Evolutionary conservation across 768 basidiomycete species (phyloP).

Genomic region (Mycena filopes): DNA sequence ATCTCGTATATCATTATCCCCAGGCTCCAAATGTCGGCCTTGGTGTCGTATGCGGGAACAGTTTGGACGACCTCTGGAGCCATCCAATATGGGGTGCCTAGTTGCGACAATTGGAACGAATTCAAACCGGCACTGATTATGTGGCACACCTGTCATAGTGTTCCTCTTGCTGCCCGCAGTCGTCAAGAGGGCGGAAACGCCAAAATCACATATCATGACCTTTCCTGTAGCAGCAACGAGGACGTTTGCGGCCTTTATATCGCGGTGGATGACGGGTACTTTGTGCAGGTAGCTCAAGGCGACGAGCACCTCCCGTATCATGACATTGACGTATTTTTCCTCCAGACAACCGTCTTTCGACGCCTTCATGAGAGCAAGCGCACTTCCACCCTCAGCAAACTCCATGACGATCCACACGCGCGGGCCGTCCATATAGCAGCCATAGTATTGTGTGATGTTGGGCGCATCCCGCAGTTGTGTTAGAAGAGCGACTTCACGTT

Average conservation of each 20-base stretch:
- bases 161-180: constrained; percentile 91
- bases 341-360: constrained; percentile 79
- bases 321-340: constrained; percentile 89
- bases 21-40: constrained; percentile 98
- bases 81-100: constrained; percentile 99
- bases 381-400: constrained; percentile 93
- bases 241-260: constrained; percentile 98
- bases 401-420: constrained; percentile 99
- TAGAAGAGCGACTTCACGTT: constrained; percentile 93
- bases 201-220: constrained; percentile 98
- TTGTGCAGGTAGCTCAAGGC: constrained; percentile 93
- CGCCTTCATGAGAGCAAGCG: constrained; percentile 92
- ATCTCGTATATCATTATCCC: constrained; percentile 98
- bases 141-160: constrained; percentile 72
- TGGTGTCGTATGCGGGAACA: constrained; percentile 93
- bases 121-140: not conserved
- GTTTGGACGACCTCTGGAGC: constrained; percentile 95
- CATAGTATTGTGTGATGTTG: constrained; percentile 95
- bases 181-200: constrained; percentile 92
- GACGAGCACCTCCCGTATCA: constrained; percentile 88
- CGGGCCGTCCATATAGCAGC: constrained; percentile 94
- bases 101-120: not conserved
- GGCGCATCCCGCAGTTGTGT: constrained; percentile 90
- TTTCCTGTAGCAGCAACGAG: constrained; percentile 90
- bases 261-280: constrained; percentile 94